Base-by-base conservation (phyloP, 2,329 filamentous ascomycete species). In the Aspergillus costaricaensis region DNA sequence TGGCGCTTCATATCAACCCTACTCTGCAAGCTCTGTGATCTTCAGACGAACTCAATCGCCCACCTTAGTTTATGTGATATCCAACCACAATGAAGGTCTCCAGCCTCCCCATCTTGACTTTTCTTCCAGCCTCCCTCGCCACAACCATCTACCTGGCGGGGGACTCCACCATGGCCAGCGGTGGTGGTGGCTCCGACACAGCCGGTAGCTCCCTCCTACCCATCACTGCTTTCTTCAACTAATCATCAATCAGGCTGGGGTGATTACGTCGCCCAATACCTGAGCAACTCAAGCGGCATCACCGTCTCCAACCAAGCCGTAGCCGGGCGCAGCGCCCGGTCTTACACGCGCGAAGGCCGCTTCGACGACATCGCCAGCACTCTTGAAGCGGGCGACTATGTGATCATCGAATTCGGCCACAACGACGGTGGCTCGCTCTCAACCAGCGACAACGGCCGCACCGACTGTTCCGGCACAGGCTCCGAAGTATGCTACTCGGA, bases 381-480 rank as follows among this genome's bases (percentile, higher is more conserved):
- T 2, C 78, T 90, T 23, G 65, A 82, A 68, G 58, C 79, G 1
- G 86, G 85, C 32, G 88, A 91, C 73, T 87, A 85, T 73, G 87
- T 90, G 1, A 79, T 90, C 56, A 89, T 91, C 56, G 88, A 90
- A 67, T 89, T 91, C 67, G 88, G 88, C 0, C 88, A 91, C 78
- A 91, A 91, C 67, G 88, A 91, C 65, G 88, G 87, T 21, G 86
- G 87, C 1, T 82, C 82, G 0, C 76, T 86, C 2, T 73, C 27
- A 2, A 52, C 49, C 10, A 23, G 74, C 12, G 88, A 90, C 72
- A 89, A 89, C 66, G 84, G 84, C 0, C 82, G 87, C 14, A 84
- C 82, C 1, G 86, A 85, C 65, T 90, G 88, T 60, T 70, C 76
- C 2, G 85, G 85, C 2, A 75, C 79, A 0, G 85, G 84, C 14